Percentiles rank a stretch among this genome's conserved stretches.
phyloP scores from a whole-genome alignment of 2,329 filamentous ascomycete genomes.

The Neonectria faginata region DNA sequence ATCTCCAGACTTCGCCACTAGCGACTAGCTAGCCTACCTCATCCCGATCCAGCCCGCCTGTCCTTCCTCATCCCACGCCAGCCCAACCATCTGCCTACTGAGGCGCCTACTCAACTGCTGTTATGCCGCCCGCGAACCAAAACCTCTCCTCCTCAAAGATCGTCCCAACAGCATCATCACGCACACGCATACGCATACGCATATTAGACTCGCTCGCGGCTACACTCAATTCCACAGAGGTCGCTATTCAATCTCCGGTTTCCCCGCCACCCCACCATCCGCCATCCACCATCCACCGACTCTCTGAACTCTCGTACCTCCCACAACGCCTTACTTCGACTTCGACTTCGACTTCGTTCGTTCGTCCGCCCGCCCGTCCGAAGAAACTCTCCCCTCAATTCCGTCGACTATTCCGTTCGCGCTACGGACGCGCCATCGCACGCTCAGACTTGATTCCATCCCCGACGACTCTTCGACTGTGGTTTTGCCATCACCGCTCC shows the following conservation, averaged over 20 bases:
- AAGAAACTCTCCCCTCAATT: constrained; percentile 11
- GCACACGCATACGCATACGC: not conserved
- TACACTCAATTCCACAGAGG: not conserved
- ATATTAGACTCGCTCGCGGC: not conserved
- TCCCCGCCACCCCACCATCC: constrained; percentile 12
- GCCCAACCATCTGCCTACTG: not conserved
- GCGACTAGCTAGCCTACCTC: constrained; percentile 17
- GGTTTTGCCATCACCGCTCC: not conserved
- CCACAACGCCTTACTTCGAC: not conserved
- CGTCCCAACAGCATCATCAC: not conserved
- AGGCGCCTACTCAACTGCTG: too few relatives aligned
- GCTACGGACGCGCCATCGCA: constrained; percentile 3
- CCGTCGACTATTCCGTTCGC: constrained; percentile 6
- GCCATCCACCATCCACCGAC: not conserved
- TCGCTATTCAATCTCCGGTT: not conserved
- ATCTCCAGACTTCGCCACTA: constrained; percentile 28
- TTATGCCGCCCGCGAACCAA: not conserved
- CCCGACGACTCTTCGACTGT: not conserved
- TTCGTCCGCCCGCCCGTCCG: constrained; percentile 8
- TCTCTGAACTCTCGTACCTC: not conserved
- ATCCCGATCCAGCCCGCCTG: constrained; percentile 37
- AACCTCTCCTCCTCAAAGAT: not conserved
- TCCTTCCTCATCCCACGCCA: not conserved
- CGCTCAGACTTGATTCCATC: not conserved
- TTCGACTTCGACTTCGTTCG: not conserved